Conservation (phyloP, 2,329 filamentous ascomycete genomes). For the Apiospora kogelbergensis region DNA sequence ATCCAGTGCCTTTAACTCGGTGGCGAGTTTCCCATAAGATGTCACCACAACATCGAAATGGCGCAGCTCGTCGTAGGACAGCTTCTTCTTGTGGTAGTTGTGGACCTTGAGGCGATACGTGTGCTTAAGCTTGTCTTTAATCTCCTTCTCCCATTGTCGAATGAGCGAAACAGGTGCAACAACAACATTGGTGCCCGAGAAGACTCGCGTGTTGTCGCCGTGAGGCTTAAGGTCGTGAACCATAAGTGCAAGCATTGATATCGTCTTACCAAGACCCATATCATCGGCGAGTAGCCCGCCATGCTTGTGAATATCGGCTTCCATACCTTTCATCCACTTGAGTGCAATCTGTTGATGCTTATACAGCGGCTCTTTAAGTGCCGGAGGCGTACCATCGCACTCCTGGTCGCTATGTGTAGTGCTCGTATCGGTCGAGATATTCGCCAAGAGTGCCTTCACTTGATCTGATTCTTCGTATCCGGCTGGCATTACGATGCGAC, state of each 20-base stretch:
- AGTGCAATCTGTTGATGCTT: slow-evolving; percentile 79
- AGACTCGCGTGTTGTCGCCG: not conserved
- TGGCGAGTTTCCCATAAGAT: slow-evolving; percentile 70
- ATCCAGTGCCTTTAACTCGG: slow-evolving; percentile 64
- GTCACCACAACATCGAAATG: slow-evolving; percentile 74
- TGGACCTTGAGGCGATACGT: slow-evolving; percentile 62
- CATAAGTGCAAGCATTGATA: slow-evolving; percentile 79
- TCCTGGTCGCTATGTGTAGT: slow-evolving; percentile 56
- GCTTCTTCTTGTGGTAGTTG: slow-evolving; percentile 68
- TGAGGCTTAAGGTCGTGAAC: slow-evolving; percentile 37
- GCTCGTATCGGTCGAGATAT: slow-evolving; percentile 72
- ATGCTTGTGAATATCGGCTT: slow-evolving; percentile 69
- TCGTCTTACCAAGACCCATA: slow-evolving; percentile 84
- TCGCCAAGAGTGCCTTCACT: slow-evolving; percentile 62
- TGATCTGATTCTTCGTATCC: slow-evolving; percentile 29
- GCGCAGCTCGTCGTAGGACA: slow-evolving; percentile 60
- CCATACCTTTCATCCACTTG: slow-evolving; percentile 74
- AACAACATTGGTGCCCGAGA: slow-evolving; percentile 12
- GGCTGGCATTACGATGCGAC: slow-evolving; percentile 32
- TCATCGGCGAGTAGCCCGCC: slow-evolving; percentile 78
- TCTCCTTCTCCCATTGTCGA: slow-evolving; percentile 29
- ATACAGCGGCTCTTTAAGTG: slow-evolving; percentile 69
- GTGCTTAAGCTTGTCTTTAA: slow-evolving; percentile 65
- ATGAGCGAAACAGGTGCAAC: slow-evolving; percentile 26
- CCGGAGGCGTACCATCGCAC: slow-evolving; percentile 64